Evolutionary conservation across 1,139 yeast species (phyloP), one percentile per base, ranked within the genome.

Genomic region (Scheffersomyces quercinus): DNA sequence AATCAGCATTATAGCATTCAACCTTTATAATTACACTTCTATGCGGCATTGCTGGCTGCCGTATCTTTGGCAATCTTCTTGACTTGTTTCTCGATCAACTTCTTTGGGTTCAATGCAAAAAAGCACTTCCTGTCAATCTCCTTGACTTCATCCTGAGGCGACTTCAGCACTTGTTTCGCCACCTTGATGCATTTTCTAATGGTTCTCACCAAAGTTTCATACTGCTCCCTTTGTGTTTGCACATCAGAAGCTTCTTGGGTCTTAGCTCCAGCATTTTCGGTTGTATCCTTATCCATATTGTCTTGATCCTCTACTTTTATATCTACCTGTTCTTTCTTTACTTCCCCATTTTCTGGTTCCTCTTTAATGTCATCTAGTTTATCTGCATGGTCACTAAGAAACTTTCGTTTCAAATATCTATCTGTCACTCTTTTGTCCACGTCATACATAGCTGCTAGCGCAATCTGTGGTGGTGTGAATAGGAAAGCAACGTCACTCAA

Each of bases 381-480:
- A 41, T 49, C 56, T 40, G 53, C 49, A n/a, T 39, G 40, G 13
- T 45, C 52, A 20, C 42, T 44, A 58, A 68, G 55, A 74, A 82
- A 72, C 60, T 86, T 86, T 54, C 73, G 68, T 44, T 76, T 76
- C 50, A 91, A 65, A 62, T 93, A 93, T 51, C 79, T 71, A 45
- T 78, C 80, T 1, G 87, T 79, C 28, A 87, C 64, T n/a, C 76
- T 78, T 50, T 75, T 80, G 61, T 90, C 87, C 16, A 77, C 79
- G 40, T 76, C 75, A 63, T 84, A 80, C 63, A 91, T 73, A 5
- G 95, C 89, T 0, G 97, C 95, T 44, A 93, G 69, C 0, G 98
- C 97, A 32, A 93, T 87, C 56, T 93, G 99, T 1, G 99, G 97
- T 2, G 99, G 99, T 0, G 98, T 84, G 62, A 71, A 93, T 29